phyloP scores from a whole-genome alignment of 108 stramenopile genomes.

The Fistulifera pelliculosa region DNA sequence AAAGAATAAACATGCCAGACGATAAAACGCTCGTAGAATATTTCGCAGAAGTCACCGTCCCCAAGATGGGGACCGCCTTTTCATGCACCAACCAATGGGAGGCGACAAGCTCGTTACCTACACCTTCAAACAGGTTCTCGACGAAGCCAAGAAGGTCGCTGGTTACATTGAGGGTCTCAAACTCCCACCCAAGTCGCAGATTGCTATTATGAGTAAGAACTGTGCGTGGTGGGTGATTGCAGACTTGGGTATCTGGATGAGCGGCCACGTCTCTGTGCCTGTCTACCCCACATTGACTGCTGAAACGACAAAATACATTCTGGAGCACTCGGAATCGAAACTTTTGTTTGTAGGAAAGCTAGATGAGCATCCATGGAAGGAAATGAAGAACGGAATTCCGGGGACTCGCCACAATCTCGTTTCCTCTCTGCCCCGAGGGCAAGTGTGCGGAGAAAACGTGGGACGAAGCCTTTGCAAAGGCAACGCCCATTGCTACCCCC shows the following conservation, averaged over 20 bases:
- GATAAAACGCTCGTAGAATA: no score
- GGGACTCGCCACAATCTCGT: constrained; percentile 39
- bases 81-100: constrained; percentile 63
- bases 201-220: constrained; percentile 70
- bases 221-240: constrained; percentile 77
- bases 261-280: constrained; percentile 57
- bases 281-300: constrained; percentile 67
- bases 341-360: constrained; percentile 73
- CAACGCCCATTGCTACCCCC: constrained; percentile 19
- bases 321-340: constrained; percentile 74
- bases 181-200: constrained; percentile 40
- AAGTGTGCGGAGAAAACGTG: constrained; percentile 27
- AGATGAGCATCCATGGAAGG: constrained; percentile 57
- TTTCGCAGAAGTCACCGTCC: no score
- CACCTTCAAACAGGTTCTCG: constrained; percentile 53
- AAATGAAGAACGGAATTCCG: constrained; percentile 72
- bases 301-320: constrained; percentile 52
- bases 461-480: constrained; percentile 37
- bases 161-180: constrained; percentile 45
- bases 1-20: no score
- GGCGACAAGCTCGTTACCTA: constrained; percentile 38
- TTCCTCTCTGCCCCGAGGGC: constrained; percentile 57
- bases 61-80: no score
- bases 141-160: constrained; percentile 62
- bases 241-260: constrained; percentile 63